Conservation (phyloP, 2,329 filamentous ascomycete species). For the Chaetomium sp. region DNA sequence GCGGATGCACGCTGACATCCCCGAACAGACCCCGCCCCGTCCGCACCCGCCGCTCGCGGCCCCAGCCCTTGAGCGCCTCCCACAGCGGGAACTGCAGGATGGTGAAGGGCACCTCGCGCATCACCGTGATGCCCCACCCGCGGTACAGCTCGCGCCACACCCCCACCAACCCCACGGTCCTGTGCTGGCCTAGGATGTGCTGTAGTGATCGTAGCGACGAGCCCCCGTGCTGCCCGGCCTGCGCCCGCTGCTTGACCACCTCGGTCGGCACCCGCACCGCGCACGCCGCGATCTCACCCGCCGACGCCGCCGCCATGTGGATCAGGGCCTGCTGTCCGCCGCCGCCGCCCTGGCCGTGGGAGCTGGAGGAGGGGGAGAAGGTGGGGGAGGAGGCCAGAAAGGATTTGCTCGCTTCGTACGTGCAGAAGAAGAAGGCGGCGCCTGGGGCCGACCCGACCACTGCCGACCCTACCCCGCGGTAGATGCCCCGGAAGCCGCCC, state of each 20-base stretch:
- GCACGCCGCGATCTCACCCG: constrained; percentile 91
- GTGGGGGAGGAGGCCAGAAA: constrained; percentile 35
- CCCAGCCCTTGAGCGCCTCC: constrained; percentile 85
- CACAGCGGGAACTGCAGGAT: constrained; percentile 96
- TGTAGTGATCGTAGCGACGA: constrained; percentile 67
- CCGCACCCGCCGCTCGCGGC: constrained; percentile 46
- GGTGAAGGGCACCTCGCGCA: constrained; percentile 96
- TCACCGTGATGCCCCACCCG: constrained; percentile 88
- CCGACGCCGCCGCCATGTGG: constrained; percentile 83
- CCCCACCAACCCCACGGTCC: constrained; percentile 49
- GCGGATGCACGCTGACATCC: constrained; percentile 22
- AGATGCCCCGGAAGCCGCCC: constrained; percentile 89
- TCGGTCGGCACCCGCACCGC: constrained; percentile 92
- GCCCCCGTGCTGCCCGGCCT: constrained; percentile 79
- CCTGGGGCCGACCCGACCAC: constrained; percentile 90
- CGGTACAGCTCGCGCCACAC: constrained; percentile 87
- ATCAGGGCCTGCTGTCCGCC: constrained; percentile 35
- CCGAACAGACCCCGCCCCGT: constrained; percentile 34
- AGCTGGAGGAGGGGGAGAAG: background rate
- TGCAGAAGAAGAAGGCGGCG: constrained; percentile 96
- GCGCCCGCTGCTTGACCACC: constrained; percentile 94
- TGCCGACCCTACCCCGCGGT: constrained; percentile 86
- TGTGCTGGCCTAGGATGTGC: constrained; percentile 64
- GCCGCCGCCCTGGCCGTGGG: background rate
- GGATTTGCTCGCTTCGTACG: constrained; percentile 77